Evolutionary conservation across 2,329 filamentous ascomycete species (phyloP), one percentile per base, ranked within the genome.

Genomic region (Coniella vitis): DNA sequence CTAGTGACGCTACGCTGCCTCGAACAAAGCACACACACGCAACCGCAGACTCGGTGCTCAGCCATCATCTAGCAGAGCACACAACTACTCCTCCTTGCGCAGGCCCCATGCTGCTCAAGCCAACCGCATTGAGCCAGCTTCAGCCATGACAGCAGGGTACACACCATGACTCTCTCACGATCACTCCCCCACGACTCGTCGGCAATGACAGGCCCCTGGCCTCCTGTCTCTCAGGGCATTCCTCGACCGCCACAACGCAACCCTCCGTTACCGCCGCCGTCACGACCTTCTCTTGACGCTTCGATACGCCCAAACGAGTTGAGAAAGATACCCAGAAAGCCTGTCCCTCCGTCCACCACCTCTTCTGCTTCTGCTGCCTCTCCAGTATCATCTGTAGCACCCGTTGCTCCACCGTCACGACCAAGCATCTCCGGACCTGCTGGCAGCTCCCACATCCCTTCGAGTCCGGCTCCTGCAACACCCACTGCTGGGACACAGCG

Each of bases 401-500:
- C n/a, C n/a, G n/a, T n/a, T n/a, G n/a, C n/a, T 35, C 47, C 22
- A 35, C 25, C 43, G 17, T 38, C 38, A 20, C 34, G 42, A 16
- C 16, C 35, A 14, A 44, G 35, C 47, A 29, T 46, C 19, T 38
- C 51, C 4, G 44, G 21, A 14, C 48, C 50, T 8, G 47, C 44
- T 25, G 47, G 46, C 12, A 43, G 29, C 22, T 47, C 43, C 9
- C 34, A 36, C 21, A 19, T 36, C 4, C 38, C 61, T 75, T 73
- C 35, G 60, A 62, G 22, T 70, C 67, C 51, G 71, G 73, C 51
- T 69, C 68, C 49, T 29, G 25, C 25, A 66, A 70, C 49, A n/a
- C n/a, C n/a, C 58, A 65, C 42, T 62, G 65, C 52, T 61, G 62
- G 41, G 56, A 16, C 36, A 25, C 31, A 44, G n/a, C 47, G 22